Conservation (phyloP, 441 rosid species). For the Bruguiera hainesii region DNA sequence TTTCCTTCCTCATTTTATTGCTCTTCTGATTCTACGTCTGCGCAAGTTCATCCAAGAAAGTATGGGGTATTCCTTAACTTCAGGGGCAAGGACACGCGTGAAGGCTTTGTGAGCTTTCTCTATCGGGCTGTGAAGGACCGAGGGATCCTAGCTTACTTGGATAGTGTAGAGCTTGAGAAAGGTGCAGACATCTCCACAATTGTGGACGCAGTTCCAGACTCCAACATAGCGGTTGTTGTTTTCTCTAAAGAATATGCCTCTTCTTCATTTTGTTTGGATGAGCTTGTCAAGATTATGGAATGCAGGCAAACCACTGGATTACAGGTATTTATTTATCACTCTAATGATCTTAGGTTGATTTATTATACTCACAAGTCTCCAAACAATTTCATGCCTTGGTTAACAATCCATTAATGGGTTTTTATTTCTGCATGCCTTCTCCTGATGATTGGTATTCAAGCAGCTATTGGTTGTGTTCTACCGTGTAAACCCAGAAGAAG, state of each 20-base stretch:
- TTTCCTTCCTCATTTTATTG: too few relatives aligned
- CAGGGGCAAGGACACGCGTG: constrained; percentile 10
- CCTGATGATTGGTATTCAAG: too few relatives aligned
- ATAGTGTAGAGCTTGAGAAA: not conserved
- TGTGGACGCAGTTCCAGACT: constrained; percentile 9
- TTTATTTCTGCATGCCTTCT: too few relatives aligned
- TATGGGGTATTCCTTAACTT: constrained; percentile 9
- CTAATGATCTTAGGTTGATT: too few relatives aligned
- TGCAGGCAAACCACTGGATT: not conserved
- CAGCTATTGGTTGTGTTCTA: too few relatives aligned
- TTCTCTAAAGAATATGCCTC: constrained; percentile 32
- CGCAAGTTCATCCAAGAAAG: not conserved
- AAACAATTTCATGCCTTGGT: too few relatives aligned
- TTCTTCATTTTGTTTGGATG: constrained; percentile 10
- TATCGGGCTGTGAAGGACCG: not conserved
- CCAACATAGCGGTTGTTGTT: constrained; percentile 18
- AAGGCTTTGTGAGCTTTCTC: constrained; percentile 2
- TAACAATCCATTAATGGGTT: too few relatives aligned
- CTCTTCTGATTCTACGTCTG: too few relatives aligned
- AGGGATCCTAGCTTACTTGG: not conserved
- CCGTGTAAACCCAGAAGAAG: too few relatives aligned
- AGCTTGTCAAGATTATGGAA: not conserved
- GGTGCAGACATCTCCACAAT: constrained; percentile 14
- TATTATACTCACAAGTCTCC: too few relatives aligned
- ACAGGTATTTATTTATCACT: too few relatives aligned